phyloP scores from a whole-genome alignment of 2,329 filamentous ascomycete species.

The Diaporthe citrichinensis region DNA sequence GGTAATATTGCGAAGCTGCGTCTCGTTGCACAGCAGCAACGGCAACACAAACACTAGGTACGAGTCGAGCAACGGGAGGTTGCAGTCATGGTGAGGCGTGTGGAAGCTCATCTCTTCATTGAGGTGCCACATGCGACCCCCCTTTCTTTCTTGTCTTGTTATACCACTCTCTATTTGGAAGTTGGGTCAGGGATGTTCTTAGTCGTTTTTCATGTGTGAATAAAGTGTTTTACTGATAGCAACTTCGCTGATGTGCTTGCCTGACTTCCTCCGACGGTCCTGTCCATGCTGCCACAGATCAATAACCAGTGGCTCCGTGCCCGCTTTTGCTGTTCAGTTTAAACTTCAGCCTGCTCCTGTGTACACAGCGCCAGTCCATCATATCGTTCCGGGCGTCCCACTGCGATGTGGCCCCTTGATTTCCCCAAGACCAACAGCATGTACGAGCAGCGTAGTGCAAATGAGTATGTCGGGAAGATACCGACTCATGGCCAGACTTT shows the following conservation, averaged over 20 bases:
- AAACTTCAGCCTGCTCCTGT: neutral
- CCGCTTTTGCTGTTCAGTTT: too few relatives aligned
- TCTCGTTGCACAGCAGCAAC: conserved; percentile 34
- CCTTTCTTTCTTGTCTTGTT: conserved; percentile 30
- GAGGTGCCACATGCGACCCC: conserved; percentile 15
- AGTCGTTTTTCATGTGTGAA: conserved; percentile 22
- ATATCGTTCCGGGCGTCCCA: neutral
- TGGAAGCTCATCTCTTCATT: conserved; percentile 33
- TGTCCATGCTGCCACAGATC: neutral
- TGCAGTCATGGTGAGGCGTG: conserved; percentile 37
- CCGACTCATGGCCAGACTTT: neutral
- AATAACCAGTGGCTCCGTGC: neutral
- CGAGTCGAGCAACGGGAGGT: conserved; percentile 33
- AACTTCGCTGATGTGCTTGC: neutral
- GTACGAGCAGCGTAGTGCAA: neutral
- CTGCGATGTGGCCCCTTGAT: neutral
- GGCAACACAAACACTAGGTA: conserved; percentile 33
- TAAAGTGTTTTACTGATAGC: conserved; percentile 24
- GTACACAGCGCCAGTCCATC: too few relatives aligned
- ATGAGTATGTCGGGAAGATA: neutral
- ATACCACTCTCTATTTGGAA: conserved; percentile 39
- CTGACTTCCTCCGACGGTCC: neutral
- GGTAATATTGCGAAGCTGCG: conserved; percentile 36
- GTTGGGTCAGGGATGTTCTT: conserved; percentile 35
- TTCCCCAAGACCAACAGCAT: too few relatives aligned